Percentiles rank a stretch among this genome's conserved stretches.
Evolutionary conservation across 2,329 filamentous ascomycete genomes (phyloP).

Genomic region (Podosphaera leucotricha): DNA sequence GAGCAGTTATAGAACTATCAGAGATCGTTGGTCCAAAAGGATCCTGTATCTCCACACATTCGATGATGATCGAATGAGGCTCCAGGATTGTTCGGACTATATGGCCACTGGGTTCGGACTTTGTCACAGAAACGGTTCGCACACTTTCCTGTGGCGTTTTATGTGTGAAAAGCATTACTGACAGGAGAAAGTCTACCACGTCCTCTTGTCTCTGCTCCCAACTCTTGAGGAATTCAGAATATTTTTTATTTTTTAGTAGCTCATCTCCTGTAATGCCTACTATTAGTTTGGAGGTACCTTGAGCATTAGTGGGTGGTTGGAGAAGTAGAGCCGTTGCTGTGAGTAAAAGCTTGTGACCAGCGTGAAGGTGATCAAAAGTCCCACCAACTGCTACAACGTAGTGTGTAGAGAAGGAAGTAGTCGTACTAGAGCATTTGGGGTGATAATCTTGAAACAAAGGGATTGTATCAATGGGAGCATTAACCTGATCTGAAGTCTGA

Average conservation of each 20-base stretch:
- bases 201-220: constrained; percentile 53
- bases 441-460: constrained; percentile 18
- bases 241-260: constrained; percentile 73
- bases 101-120: constrained; percentile 20
- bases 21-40: constrained; percentile 79
- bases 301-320: constrained; percentile 24
- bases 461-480: constrained; percentile 28
- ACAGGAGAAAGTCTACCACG: constrained; percentile 51
- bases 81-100: constrained; percentile 34
- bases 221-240: constrained; percentile 52
- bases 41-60: constrained; percentile 69
- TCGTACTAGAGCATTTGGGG: background rate
- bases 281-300: constrained; percentile 34
- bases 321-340: constrained; percentile 58
- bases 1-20: constrained; percentile 49
- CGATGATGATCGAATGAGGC: constrained; percentile 36
- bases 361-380: constrained; percentile 89
- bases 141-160: constrained; percentile 17
- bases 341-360: constrained; percentile 85
- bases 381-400: constrained; percentile 60
- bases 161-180: constrained; percentile 24
- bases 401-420: constrained; percentile 18
- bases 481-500: constrained; percentile 24
- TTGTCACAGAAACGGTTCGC: constrained; percentile 9
- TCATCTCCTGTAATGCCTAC: constrained; percentile 78